These are phyloP conservation scores for Leishmania mexicana DNA, from an alignment of 208 protist species.

Conservation along the genomic window DNA sequence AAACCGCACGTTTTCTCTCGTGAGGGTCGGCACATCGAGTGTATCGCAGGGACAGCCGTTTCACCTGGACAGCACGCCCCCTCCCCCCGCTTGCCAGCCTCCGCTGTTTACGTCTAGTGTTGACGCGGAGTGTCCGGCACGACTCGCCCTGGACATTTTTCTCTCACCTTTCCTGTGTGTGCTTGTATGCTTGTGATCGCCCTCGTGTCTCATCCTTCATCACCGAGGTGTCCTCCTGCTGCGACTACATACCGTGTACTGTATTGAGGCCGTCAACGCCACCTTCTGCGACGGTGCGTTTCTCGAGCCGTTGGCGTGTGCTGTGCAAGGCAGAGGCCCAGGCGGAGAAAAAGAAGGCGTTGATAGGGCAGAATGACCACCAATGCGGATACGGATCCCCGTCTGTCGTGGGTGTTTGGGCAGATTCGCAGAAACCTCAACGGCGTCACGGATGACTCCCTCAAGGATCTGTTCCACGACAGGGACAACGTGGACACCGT, in stretches of 20 bases:
- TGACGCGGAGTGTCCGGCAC: not conserved
- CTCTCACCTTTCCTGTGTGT: not conserved
- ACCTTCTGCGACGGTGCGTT: not conserved
- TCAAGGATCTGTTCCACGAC: constrained; percentile 63
- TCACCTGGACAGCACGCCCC: not conserved
- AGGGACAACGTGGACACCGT: constrained; percentile 37
- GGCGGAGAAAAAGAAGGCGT: not conserved
- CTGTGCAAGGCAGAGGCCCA: not conserved
- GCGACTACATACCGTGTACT: not conserved
- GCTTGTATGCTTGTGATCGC: not conserved
- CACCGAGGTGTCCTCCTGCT: not conserved
- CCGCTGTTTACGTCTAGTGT: not conserved
- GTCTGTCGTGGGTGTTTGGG: constrained; percentile 70
- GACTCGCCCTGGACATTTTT: not conserved
- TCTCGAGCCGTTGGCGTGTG: not conserved
- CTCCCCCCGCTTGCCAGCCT: not conserved
- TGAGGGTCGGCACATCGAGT: not conserved
- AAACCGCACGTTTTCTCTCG: not conserved
- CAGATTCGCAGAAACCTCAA: constrained; percentile 63
- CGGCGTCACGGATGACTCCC: constrained; percentile 54
- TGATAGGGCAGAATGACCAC: not conserved
- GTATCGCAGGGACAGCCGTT: not conserved
- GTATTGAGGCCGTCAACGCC: not conserved
- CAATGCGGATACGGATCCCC: constrained; percentile 41
- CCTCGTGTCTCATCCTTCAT: not conserved